Evolutionary conservation across 2,329 filamentous ascomycete species (phyloP), one percentile per base, ranked within the genome.

Genomic region (Aspergillus brasiliensis): DNA sequence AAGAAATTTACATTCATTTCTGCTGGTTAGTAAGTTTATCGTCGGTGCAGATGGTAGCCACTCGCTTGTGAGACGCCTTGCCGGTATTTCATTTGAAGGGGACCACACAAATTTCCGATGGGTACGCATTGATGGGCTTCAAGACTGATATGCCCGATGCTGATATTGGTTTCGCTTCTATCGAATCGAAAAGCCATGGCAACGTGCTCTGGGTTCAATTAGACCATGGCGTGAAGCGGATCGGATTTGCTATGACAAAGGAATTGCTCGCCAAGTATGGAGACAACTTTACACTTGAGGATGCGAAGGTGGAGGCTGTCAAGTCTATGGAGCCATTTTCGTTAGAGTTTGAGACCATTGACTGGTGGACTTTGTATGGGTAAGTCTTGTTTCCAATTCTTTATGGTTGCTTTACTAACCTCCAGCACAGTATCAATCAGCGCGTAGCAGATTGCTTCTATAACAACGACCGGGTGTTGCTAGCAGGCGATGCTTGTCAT

Each of bases 11-110:
- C 19, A 10, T 17, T 44, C 17, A 44, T 21, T 6, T 23, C n/a
- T 23, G 19, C 8, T 19, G 15, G 5, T 7, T 19, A 10, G 68
- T 23, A 61, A 63, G 63, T 54, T 70, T 58, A 75, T 76, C 1
- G 73, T 84, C 2, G 82, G 80, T 2, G 81, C 81, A 2, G 82
- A 84, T 44, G 82, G 83, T 1, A 78, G 81, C 0, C 75, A 77
- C 3, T 82, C 78, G 1, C 77, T 75, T 5, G 75, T 84, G 2
- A 77, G 82, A 17, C 72, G 75, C 44, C 66, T 72, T 3, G 72
- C 77, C 19, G 63, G 65, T 17, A 68, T 81, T n/a, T 64, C 65
- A 3, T 81, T 78, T 48, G 70, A 77, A 8, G 79, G 78, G 2
- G 73, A 68, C 5, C 65, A 71, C 2, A 80, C 72, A 1, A 69